These are phyloP conservation scores for Scenedesmus sp. DNA, from an alignment of 163 green algal species.

Conservation along the genomic window DNA sequence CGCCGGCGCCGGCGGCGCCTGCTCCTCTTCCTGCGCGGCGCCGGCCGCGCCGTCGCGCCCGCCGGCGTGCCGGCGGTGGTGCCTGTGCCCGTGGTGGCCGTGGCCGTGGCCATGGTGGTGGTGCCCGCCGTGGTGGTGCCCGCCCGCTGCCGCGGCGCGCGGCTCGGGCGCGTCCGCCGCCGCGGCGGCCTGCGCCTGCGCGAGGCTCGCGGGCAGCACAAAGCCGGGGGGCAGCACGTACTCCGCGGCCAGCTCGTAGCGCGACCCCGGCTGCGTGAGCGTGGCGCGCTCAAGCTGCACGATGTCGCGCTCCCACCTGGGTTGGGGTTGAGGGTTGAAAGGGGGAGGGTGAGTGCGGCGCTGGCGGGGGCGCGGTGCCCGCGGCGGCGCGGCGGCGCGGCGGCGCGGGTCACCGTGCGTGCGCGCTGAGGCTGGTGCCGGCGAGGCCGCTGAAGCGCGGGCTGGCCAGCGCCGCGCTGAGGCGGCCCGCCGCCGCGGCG, in stretches of 20 bases:
- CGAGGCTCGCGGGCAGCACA: slow-evolving; percentile 15
- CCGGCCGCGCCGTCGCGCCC: background rate
- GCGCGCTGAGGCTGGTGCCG: slow-evolving; percentile 31
- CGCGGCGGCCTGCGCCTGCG: slow-evolving; percentile 5
- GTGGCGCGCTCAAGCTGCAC: slow-evolving; percentile 84
- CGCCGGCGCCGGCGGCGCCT: slow-evolving; percentile 9
- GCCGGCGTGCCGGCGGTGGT: background rate
- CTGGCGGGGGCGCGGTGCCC: no score
- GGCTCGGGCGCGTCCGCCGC: background rate
- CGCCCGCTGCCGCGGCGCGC: background rate
- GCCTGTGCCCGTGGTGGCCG: background rate
- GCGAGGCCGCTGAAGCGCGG: slow-evolving; percentile 86
- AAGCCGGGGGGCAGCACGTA: slow-evolving; percentile 71
- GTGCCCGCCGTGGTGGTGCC: background rate
- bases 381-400: no score
- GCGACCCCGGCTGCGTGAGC: slow-evolving; percentile 69
- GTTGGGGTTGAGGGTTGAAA: no score
- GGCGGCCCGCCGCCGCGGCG: slow-evolving; percentile 66
- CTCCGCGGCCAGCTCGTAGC: slow-evolving; percentile 81
- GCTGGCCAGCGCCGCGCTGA: slow-evolving; percentile 57
- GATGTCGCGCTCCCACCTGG: slow-evolving; percentile 89
- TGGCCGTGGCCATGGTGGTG: background rate
- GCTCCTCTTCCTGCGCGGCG: background rate
- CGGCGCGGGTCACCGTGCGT: slow-evolving; percentile 9
- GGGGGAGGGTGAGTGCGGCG: no score